Evolutionary conservation across 495 filamentous ascomycete genomes (phyloP).

Genomic region (Trypethelium eluteriae): DNA sequence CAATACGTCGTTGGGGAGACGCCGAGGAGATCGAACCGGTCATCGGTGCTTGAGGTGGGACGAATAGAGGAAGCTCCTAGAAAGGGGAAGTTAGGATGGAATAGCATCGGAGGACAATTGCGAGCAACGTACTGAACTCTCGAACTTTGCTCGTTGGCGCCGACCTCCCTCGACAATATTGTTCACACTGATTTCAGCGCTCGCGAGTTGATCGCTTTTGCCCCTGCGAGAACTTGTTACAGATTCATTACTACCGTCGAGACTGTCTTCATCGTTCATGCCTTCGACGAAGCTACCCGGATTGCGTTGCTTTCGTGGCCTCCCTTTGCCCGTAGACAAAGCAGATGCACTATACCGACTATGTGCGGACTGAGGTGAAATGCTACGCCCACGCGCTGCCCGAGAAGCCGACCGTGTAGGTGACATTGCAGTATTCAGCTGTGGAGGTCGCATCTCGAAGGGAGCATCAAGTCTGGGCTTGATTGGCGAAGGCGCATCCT

Average conservation of each 20-base stretch:
- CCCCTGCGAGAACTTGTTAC: constrained; percentile 60
- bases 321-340: constrained; percentile 50
- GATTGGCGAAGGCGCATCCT: constrained; percentile 31
- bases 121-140: constrained; percentile 73
- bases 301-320: constrained; percentile 61
- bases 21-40: constrained; percentile 83
- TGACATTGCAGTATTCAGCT: constrained; percentile 48
- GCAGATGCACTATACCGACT: constrained; percentile 74
- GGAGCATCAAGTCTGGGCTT: constrained; percentile 33
- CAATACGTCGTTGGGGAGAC: constrained; percentile 75
- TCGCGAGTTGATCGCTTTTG: constrained; percentile 74
- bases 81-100: constrained; percentile 20
- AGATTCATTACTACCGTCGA: constrained; percentile 66
- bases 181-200: constrained; percentile 91
- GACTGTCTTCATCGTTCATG: constrained; percentile 62
- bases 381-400: constrained; percentile 65
- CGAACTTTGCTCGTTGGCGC: constrained; percentile 93
- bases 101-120: constrained; percentile 13
- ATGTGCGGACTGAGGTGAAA: constrained; percentile 66
- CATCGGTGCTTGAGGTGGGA: constrained; percentile 84
- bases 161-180: constrained; percentile 97
- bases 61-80: constrained; percentile 91
- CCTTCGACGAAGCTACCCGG: constrained; percentile 60
- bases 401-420: constrained; percentile 60
- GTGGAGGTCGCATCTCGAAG: constrained; percentile 41